Conservation (phyloP, 192 early-diverging fungal species). For the Entophlyctis helioformis region DNA sequence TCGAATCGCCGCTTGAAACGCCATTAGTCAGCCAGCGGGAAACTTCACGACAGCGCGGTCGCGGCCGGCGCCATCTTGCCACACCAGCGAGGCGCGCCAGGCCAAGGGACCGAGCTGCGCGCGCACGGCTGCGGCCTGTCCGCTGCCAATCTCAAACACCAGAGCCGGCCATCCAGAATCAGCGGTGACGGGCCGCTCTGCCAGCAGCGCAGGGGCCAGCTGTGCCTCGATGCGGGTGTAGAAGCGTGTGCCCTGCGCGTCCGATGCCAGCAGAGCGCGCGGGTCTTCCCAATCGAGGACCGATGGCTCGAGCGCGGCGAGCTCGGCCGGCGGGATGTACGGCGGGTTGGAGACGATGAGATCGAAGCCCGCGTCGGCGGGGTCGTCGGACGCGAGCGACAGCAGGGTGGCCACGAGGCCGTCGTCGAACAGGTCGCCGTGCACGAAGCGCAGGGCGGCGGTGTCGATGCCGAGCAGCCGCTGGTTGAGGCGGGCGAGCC, state of each 20-base stretch:
- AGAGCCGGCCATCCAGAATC: conserved; percentile 34
- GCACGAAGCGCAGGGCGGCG: not conserved
- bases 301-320: conserved; percentile 47
- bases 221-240: conserved; percentile 40
- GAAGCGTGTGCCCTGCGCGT: conserved; percentile 44
- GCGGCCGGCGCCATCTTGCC: conserved; percentile 67
- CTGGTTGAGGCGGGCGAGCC: conserved; percentile 36
- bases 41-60: conserved; percentile 51
- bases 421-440: not conserved
- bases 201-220: conserved; percentile 20
- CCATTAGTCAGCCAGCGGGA: too few relatives aligned
- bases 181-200: not conserved
- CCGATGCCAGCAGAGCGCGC: conserved; percentile 52
- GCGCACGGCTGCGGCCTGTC: conserved; percentile 42
- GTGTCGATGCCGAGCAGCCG: conserved; percentile 6
- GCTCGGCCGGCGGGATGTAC: conserved; percentile 66
- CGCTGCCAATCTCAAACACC: conserved; percentile 75
- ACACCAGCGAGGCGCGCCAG: conserved; percentile 45
- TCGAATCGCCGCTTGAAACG: too few relatives aligned
- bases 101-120: conserved; percentile 35
- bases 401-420: too few relatives aligned
- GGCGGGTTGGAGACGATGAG: conserved; percentile 87
- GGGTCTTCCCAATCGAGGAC: conserved; percentile 84
- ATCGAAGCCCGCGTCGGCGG: conserved; percentile 30
- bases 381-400: not conserved